Conservation (phyloP, 805 yeast species). For the Komagataella phaffii region DNA sequence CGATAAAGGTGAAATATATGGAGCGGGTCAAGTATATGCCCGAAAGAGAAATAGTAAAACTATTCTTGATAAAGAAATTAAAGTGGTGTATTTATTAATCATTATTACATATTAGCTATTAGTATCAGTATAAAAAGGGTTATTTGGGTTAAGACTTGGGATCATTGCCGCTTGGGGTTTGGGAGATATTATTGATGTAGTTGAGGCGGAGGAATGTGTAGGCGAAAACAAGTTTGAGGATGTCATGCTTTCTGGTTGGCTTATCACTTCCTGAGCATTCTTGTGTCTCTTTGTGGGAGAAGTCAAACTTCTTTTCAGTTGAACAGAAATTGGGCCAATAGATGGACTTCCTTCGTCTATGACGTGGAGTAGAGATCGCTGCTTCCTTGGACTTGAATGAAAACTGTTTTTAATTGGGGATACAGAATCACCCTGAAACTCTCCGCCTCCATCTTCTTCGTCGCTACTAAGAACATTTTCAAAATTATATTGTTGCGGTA, state of each 20-base stretch:
- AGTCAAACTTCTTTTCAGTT: background rate
- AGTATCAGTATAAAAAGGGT: background rate
- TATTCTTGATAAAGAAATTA: too few species aligned
- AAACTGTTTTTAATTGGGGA: background rate
- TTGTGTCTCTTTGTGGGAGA: background rate
- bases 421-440: background rate
- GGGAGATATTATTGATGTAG: background rate
- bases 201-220: background rate
- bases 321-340: background rate
- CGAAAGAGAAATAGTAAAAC: too few species aligned
- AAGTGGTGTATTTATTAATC: background rate
- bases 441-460: constrained; percentile 3
- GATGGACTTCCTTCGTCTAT: background rate
- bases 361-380: background rate
- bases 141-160: background rate
- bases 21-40: background rate
- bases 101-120: too few species aligned
- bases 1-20: background rate
- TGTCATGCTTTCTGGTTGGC: background rate
- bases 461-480: constrained; percentile 7
- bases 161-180: background rate
- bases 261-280: background rate
- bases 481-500: constrained; percentile 4
- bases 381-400: background rate
- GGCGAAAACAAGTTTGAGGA: background rate